phyloP scores from a whole-genome alignment of 2,329 filamentous ascomycete species.

The Ophiostoma novo-ulmi region DNA sequence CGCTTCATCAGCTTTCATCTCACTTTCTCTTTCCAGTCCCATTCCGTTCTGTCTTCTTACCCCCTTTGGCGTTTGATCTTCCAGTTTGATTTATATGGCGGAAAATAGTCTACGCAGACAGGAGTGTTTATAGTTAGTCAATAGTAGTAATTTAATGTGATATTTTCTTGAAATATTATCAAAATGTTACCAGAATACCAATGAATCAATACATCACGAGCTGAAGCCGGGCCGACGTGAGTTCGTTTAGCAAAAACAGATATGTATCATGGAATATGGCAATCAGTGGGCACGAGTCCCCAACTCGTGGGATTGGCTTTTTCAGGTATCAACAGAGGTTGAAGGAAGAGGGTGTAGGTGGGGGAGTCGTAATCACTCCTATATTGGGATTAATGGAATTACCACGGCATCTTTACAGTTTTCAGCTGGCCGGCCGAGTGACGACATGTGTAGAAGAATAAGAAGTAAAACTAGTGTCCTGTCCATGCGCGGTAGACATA shows the following conservation, averaged over 20 bases:
- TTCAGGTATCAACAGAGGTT: not conserved
- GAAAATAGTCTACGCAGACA: constrained; percentile 3
- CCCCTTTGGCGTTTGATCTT: constrained; percentile 5
- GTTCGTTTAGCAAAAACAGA: not conserved
- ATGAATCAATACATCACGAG: not conserved
- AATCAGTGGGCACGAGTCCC: not conserved
- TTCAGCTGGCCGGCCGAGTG: constrained; percentile 12
- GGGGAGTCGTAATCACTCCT: not conserved
- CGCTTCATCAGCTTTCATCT: not conserved
- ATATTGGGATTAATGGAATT: not conserved
- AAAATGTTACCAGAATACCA: not conserved
- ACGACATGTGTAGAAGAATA: constrained; percentile 1
- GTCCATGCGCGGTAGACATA: not conserved
- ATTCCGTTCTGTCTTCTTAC: not conserved
- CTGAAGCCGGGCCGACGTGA: constrained; percentile 2
- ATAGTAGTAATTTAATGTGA: not conserved
- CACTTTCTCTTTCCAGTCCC: not conserved
- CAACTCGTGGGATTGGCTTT: not conserved
- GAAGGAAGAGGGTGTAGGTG: not conserved
- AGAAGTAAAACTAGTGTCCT: not conserved
- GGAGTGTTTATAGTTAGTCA: not conserved
- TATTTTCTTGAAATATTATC: not conserved
- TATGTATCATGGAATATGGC: not conserved
- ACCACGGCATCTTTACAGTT: not conserved
- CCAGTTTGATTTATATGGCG: constrained; percentile 2